Percentiles rank a stretch among this genome's conserved stretches.
These are phyloP conservation scores for Spathaspora girioi DNA, from an alignment of 805 yeast species.

Conservation along the genomic window DNA sequence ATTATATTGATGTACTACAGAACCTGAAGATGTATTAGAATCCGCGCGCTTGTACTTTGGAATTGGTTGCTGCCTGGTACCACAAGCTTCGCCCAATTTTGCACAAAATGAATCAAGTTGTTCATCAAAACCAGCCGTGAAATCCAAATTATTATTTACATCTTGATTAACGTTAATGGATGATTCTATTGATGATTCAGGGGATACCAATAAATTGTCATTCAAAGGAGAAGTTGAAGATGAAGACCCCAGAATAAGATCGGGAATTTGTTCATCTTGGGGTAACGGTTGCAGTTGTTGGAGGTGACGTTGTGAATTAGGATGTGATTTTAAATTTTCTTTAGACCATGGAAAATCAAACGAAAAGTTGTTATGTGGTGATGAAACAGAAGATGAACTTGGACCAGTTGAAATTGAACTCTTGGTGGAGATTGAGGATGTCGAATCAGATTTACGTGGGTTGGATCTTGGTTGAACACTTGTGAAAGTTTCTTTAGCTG, in stretches of 20 bases:
- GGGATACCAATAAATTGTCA: constrained; percentile 32
- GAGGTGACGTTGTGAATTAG: neutral
- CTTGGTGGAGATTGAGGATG: constrained; percentile 12
- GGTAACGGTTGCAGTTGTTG: constrained; percentile 29
- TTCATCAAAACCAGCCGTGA: constrained; percentile 49
- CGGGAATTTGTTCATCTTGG: constrained; percentile 30
- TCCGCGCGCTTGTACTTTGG: constrained; percentile 41
- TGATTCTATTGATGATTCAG: constrained; percentile 22
- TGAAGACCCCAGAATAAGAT: constrained; percentile 34
- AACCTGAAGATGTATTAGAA: constrained; percentile 3
- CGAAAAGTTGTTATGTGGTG: constrained; percentile 26
- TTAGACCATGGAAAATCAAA: constrained; percentile 54
- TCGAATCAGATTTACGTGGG: constrained; percentile 10
- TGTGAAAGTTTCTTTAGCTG: constrained; percentile 24
- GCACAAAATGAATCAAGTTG: constrained; percentile 74
- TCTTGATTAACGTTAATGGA: constrained; percentile 12
- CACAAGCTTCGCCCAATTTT: constrained; percentile 77
- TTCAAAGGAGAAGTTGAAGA: constrained; percentile 37
- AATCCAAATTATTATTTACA: constrained; percentile 13
- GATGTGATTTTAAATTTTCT: constrained; percentile 11
- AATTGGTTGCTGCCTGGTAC: constrained; percentile 63
- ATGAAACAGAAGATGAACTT: constrained; percentile 3
- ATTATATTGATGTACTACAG: constrained; percentile 6
- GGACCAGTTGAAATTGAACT: constrained; percentile 5
- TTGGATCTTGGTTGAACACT: constrained; percentile 8